Evolutionary conservation across 208 protist genomes (phyloP).

Genomic region (Leishmania major): DNA sequence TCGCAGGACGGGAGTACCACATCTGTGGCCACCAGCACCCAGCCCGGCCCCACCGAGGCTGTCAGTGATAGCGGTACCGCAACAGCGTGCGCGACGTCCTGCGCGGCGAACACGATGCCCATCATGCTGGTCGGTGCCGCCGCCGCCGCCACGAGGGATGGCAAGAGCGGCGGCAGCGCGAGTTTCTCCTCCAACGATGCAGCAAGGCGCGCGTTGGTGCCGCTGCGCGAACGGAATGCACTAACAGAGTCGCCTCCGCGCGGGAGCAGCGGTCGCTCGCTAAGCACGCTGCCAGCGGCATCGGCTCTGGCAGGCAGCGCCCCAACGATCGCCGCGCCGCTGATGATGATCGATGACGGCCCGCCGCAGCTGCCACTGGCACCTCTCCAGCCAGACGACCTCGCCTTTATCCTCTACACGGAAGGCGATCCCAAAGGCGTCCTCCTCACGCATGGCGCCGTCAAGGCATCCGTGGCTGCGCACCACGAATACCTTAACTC

Average conservation of each 20-base stretch:
- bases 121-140: background rate
- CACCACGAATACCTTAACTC: conserved; percentile 35
- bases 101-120: background rate
- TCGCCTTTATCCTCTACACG: conserved; percentile 85
- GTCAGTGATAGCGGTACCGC: conserved; percentile 7
- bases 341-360: background rate
- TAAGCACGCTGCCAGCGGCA: background rate
- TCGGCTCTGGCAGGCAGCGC: background rate
- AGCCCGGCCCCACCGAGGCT: background rate
- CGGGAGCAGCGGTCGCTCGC: background rate
- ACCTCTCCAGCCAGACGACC: conserved; percentile 40
- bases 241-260: background rate
- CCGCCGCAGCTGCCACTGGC: conserved; percentile 16
- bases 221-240: background rate
- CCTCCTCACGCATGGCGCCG: conserved; percentile 74
- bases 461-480: conserved; percentile 44
- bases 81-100: background rate
- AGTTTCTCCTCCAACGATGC: background rate
- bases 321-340: background rate
- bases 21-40: background rate
- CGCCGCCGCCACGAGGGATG: background rate
- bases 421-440: conserved; percentile 82
- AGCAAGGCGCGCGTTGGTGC: background rate
- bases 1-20: background rate
- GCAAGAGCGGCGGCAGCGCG: background rate